Percentiles rank a stretch among this genome's conserved stretches.
Conservation (phyloP, 2,329 filamentous ascomycete species). For the Aspergillus puulaauensis region DNA sequence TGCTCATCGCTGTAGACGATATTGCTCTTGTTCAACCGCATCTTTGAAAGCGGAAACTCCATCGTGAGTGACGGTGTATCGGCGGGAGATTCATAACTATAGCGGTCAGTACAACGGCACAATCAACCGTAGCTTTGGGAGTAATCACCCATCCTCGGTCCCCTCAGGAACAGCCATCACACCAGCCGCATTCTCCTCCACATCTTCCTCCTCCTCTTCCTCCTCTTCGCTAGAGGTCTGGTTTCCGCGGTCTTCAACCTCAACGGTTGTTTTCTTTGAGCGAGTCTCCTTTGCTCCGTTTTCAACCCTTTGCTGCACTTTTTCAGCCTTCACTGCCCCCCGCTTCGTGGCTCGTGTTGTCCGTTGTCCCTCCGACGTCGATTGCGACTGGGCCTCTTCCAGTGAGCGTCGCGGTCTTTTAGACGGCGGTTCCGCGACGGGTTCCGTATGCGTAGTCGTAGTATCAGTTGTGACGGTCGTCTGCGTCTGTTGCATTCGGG, state of each 20-base stretch:
- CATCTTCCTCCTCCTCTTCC: slow-evolving; percentile 15
- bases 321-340: slow-evolving; percentile 13
- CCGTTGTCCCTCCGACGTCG: slow-evolving; percentile 14
- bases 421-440: slow-evolving; percentile 31
- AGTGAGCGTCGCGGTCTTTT: slow-evolving; percentile 35
- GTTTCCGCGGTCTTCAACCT: neutral
- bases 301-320: slow-evolving; percentile 8
- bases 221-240: slow-evolving; percentile 20
- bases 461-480: slow-evolving; percentile 19
- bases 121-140: neutral
- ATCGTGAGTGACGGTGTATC: slow-evolving; percentile 31
- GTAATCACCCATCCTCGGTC: slow-evolving; percentile 27
- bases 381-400: slow-evolving; percentile 17
- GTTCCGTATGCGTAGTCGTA: slow-evolving; percentile 16
- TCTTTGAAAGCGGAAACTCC: slow-evolving; percentile 42
- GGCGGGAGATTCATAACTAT: slow-evolving; percentile 32
- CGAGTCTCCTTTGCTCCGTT: slow-evolving; percentile 8
- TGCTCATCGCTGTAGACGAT: slow-evolving; percentile 39
- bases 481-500: slow-evolving; percentile 36
- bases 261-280: slow-evolving; percentile 1
- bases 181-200: slow-evolving; percentile 22
- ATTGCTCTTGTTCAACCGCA: slow-evolving; percentile 35
- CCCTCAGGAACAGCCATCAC: slow-evolving; percentile 23
- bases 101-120: slow-evolving; percentile 15
- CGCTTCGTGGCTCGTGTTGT: slow-evolving; percentile 23